Conservation (phyloP, 2,329 filamentous ascomycete genomes). For the Elsinoe ampelina region DNA sequence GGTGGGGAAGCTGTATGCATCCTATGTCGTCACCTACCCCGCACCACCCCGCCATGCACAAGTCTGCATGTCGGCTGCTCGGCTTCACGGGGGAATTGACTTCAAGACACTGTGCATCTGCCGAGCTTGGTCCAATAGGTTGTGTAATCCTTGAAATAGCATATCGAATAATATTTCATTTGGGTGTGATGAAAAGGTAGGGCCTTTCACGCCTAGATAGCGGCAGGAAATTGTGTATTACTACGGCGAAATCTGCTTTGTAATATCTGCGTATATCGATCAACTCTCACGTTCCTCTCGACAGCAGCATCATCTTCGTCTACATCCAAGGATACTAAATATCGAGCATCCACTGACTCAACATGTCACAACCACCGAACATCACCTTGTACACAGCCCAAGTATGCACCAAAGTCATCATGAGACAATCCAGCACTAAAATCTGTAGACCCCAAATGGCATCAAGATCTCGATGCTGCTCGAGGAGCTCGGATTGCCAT, state of each 20-base stretch:
- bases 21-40: slow-evolving; percentile 1
- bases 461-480: slow-evolving; percentile 82
- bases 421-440: neutral
- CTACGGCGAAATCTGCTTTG: neutral
- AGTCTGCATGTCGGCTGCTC: neutral
- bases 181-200: no score
- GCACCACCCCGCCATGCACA: neutral
- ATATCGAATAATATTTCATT: no score
- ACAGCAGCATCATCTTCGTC: no score
- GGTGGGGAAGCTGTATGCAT: neutral
- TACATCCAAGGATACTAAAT: no score
- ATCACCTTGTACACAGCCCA: slow-evolving; percentile 13
- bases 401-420: neutral
- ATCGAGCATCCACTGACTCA: no score
- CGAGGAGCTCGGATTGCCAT: slow-evolving; percentile 75
- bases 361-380: slow-evolving; percentile 4
- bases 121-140: neutral
- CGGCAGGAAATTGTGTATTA: no score
- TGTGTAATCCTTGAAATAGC: neutral
- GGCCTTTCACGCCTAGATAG: no score
- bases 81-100: neutral
- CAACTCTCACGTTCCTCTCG: neutral
- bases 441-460: slow-evolving; percentile 70
- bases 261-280: neutral
- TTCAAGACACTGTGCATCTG: neutral